Percentiles rank a stretch among this genome's conserved stretches.
These are phyloP conservation scores for Aspergillus saccharolyticus DNA, from an alignment of 495 filamentous ascomycete species.

Conservation along the genomic window DNA sequence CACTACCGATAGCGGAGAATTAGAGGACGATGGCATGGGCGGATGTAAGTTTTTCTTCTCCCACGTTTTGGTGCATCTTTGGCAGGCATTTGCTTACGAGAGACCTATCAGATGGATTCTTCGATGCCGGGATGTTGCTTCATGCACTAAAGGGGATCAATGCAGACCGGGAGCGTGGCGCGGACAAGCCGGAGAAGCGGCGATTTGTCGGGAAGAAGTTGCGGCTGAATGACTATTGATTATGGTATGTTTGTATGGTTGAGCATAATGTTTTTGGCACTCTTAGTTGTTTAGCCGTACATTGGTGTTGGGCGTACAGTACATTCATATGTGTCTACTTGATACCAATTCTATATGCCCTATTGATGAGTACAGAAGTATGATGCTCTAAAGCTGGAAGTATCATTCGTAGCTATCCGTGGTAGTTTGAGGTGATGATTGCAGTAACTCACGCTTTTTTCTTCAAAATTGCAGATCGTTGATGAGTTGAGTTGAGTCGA, in stretches of 20 bases:
- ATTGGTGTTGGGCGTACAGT: background rate
- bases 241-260: background rate
- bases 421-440: too few relatives aligned
- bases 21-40: constrained; percentile 85
- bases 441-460: too few relatives aligned
- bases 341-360: background rate
- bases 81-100: constrained; percentile 20
- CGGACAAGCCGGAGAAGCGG: constrained; percentile 43
- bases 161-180: constrained; percentile 44
- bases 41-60: constrained; percentile 65
- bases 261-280: background rate
- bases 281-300: background rate
- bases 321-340: background rate
- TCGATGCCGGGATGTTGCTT: constrained; percentile 89
- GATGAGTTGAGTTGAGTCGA: too few relatives aligned
- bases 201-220: constrained; percentile 76
- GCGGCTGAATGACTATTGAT: constrained; percentile 66
- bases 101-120: constrained; percentile 72
- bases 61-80: constrained; percentile 8
- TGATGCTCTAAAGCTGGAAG: too few relatives aligned
- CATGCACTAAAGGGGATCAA: constrained; percentile 71
- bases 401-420: too few relatives aligned
- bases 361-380: background rate
- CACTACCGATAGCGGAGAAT: constrained; percentile 58
- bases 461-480: too few relatives aligned